Evolutionary conservation across 2,329 filamentous ascomycete genomes (phyloP), one percentile per base, ranked within the genome.

Genomic region (Dendrostoma leiphaemia): DNA sequence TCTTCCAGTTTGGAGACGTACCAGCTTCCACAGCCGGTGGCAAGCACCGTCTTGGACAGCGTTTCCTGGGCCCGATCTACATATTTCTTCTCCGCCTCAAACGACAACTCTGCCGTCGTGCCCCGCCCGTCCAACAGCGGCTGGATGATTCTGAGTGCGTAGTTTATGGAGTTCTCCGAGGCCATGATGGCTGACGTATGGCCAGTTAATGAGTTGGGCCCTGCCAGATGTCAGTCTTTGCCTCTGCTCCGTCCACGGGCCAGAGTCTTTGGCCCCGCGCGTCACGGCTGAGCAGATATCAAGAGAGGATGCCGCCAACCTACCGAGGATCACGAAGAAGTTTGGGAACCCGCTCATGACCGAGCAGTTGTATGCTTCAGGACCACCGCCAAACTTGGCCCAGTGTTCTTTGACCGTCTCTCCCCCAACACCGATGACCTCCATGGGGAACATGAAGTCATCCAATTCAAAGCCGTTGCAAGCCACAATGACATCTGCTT

Each of bases 301-400:
- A 15, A 17, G 6, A n/a, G 32, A 24, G 37, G 10, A 15, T 5
- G 15, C 38, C 26, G 38, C 13, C 13, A 15, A 59, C 64, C 56
- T 46, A 69, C 72, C 84, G 37, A 84, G 77, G 0, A 86, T 67
- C 53, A 85, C 73, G 68, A 87, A 86, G 62, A 86, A 82, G 62
- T 88, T 88, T 2, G 84, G 84, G 61, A 85, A 86, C 0, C 78
- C 79, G 59, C 80, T 79, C 66, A 86, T 69, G 2, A 77, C 75
- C 2, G 77, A 77, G 21, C 78, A 79, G 51, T 82, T 77, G 63
- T 88, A 88, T 0, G 83, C 85, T 57, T 80, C 81, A 0, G 81
- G 71, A 0, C 84, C 85, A 31, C 50, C 43, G n/a, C 82, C 83
- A 48, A 79, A 74, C 21, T 74, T 70, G 1, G 78, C 70, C 84